phyloP scores from a whole-genome alignment of 257 asterid species.

The Capsicum chinense region DNA sequence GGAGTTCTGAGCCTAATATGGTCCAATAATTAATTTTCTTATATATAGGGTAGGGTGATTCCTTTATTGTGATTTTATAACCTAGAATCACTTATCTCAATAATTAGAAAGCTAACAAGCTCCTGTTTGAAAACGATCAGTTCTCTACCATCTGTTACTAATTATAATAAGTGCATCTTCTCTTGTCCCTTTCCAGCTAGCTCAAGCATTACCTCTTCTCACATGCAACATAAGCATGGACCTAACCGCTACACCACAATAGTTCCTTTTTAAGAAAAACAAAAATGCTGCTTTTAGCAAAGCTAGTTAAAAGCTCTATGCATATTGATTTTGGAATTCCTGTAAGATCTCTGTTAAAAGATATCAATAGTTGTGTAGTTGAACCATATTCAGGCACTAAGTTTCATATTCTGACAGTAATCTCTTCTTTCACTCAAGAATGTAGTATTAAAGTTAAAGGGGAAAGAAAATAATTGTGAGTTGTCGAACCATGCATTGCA shows the following conservation, averaged over 20 bases:
- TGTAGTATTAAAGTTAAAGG: not conserved
- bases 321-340: constrained; percentile 9
- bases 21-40: not conserved
- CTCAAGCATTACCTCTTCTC: not conserved
- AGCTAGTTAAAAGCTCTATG: not conserved
- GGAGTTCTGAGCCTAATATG: not conserved
- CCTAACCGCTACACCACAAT: not conserved
- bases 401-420: constrained; percentile 11
- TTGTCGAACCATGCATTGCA: not conserved
- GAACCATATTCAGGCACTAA: constrained; percentile 5
- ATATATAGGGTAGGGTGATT: constrained; percentile 4
- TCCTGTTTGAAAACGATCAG: not conserved
- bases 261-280: not conserved
- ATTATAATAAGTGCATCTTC: not conserved
- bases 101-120: not conserved
- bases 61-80: not conserved
- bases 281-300: not conserved
- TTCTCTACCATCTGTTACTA: not conserved
- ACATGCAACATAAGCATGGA: not conserved
- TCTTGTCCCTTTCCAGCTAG: not conserved
- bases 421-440: not conserved
- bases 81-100: not conserved
- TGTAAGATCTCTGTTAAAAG: not conserved
- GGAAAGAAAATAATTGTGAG: not conserved
- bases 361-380: not conserved